Conservation (phyloP, 2,329 filamentous ascomycete species). For the Aspergillus melleus region DNA sequence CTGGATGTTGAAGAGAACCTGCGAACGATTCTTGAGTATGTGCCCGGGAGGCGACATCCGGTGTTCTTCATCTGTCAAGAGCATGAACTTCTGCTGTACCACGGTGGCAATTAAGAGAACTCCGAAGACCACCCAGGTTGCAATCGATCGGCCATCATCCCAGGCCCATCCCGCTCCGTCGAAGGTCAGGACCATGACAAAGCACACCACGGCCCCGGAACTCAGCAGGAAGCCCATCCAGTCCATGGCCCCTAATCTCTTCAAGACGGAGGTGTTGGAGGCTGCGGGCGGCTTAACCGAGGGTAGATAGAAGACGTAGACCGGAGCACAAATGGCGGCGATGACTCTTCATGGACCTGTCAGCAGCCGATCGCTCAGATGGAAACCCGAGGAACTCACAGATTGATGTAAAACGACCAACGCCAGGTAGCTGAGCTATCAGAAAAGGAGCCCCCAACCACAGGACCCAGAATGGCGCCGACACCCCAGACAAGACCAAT, state of each 20-base stretch:
- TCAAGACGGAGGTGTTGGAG: background rate
- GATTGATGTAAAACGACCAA: slow-evolving; percentile 58
- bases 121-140: background rate
- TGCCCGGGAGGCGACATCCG: slow-evolving; percentile 7
- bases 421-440: slow-evolving; percentile 27
- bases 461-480: slow-evolving; percentile 39
- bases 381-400: slow-evolving; percentile 25
- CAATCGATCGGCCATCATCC: background rate
- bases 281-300: background rate
- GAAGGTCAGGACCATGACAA: background rate
- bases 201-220: slow-evolving; percentile 23
- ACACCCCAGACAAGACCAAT: slow-evolving; percentile 35
- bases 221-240: slow-evolving; percentile 7
- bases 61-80: background rate
- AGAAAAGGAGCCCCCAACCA: slow-evolving; percentile 19
- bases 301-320: slow-evolving; percentile 48
- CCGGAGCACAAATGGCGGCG: slow-evolving; percentile 45
- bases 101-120: background rate
- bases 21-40: slow-evolving; percentile 40
- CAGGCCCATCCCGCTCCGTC: background rate
- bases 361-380: background rate
- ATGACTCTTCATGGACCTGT: slow-evolving; percentile 23
- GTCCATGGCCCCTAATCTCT: background rate
- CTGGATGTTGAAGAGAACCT: slow-evolving; percentile 33
- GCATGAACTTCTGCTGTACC: background rate